Percentiles rank a stretch among this genome's conserved stretches.
These are phyloP conservation scores for Aspergillus steynii DNA, from an alignment of 495 filamentous ascomycete species.

Conservation along the genomic window DNA sequence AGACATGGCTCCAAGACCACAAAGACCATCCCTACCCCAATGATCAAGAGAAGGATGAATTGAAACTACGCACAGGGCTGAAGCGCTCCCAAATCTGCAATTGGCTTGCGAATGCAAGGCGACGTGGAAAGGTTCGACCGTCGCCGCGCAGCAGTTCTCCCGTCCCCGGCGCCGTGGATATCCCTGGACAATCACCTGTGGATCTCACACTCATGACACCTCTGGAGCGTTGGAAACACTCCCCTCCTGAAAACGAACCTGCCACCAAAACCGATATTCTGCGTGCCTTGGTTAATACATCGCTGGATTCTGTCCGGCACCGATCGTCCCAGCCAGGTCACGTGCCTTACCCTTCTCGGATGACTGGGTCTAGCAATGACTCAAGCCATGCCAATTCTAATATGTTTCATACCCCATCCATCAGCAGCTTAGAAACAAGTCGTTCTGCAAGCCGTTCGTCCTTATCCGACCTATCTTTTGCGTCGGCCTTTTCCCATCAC, in stretches of 20 bases:
- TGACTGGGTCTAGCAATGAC: constrained; percentile 60
- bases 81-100: constrained; percentile 77
- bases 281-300: constrained; percentile 65
- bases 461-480: constrained; percentile 62
- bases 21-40: constrained; percentile 77
- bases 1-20: constrained; percentile 76
- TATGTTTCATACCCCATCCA: constrained; percentile 67
- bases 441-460: constrained; percentile 69
- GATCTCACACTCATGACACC: constrained; percentile 71
- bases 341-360: constrained; percentile 50
- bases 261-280: constrained; percentile 78
- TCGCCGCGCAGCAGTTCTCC: constrained; percentile 59
- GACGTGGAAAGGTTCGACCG: constrained; percentile 69
- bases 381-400: constrained; percentile 64
- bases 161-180: constrained; percentile 64
- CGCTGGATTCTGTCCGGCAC: constrained; percentile 54
- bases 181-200: constrained; percentile 50
- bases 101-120: constrained; percentile 84
- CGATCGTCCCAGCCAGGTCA: constrained; percentile 37
- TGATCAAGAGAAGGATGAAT: constrained; percentile 74
- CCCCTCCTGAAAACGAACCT: constrained; percentile 85
- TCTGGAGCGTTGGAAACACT: constrained; percentile 82
- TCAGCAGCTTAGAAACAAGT: constrained; percentile 71
- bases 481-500: constrained; percentile 70
- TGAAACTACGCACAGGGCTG: constrained; percentile 71